Percentiles rank a stretch among this genome's conserved stretches.
These are phyloP conservation scores for Tetraselmis chui DNA, from an alignment of 139 green algal genomes.

Conservation along the genomic window DNA sequence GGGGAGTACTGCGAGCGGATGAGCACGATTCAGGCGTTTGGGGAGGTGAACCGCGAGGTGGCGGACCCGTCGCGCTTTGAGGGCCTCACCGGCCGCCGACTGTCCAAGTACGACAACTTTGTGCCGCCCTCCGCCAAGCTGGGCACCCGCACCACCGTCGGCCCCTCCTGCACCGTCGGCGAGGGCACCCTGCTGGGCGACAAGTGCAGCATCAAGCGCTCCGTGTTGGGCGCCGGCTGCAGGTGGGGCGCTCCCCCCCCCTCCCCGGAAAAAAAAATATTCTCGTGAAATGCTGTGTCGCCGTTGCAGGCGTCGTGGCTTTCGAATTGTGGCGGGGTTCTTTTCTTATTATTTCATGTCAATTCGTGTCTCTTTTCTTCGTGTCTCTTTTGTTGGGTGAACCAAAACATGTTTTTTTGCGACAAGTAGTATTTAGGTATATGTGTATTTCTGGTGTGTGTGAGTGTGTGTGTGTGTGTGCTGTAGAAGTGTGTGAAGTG, in stretches of 20 bases:
- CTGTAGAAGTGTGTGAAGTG: no score
- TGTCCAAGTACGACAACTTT: constrained; percentile 59
- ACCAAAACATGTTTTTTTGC: no score
- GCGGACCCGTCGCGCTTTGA: neutral
- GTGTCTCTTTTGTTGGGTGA: no score
- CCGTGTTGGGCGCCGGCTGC: constrained; percentile 64
- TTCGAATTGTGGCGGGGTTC: no score
- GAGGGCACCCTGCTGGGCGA: constrained; percentile 62
- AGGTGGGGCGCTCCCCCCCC: constrained; percentile 18
- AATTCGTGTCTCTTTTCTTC: no score
- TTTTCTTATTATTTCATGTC: no score
- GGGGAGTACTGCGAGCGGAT: constrained; percentile 47
- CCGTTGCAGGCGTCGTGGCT: no score
- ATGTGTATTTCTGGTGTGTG: no score
- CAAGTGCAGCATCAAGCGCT: constrained; percentile 80
- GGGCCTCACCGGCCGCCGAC: neutral
- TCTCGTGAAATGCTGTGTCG: no score
- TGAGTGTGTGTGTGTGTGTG: no score
- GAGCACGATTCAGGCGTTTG: constrained; percentile 34
- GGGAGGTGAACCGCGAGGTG: constrained; percentile 54
- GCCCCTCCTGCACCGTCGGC: constrained; percentile 64
- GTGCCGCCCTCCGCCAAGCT: constrained; percentile 39
- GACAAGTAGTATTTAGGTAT: no score
- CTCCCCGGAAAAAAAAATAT: no score
- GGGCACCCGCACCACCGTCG: constrained; percentile 62